A percentile compares a stretch with the other conserved stretches of the same genome.
phyloP scores from a whole-genome alignment of 495 filamentous ascomycete species.

The Penicillium diatomitis region DNA sequence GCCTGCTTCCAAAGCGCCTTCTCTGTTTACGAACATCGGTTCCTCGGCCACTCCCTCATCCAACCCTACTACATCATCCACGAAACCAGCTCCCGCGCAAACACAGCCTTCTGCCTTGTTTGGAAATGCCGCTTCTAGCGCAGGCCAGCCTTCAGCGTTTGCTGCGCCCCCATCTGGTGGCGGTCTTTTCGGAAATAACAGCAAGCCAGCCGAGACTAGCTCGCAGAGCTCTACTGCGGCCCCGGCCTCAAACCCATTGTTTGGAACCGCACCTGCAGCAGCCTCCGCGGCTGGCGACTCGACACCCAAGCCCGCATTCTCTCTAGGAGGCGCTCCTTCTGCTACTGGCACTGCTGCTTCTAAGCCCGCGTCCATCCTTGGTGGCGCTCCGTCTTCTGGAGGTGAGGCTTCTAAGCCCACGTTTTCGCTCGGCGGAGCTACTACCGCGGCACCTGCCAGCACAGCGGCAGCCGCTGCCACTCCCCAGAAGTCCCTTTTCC shows the following conservation, averaged over 20 bases:
- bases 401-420: slow-evolving; percentile 10
- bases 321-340: not conserved
- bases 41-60: slow-evolving; percentile 18
- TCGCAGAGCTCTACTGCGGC: slow-evolving; percentile 25
- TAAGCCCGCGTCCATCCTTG: not conserved
- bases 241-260: slow-evolving; percentile 9
- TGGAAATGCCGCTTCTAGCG: slow-evolving; percentile 12
- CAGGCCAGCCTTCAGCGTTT: slow-evolving; percentile 18
- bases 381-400: not conserved
- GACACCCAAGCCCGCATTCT: slow-evolving; percentile 11
- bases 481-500: slow-evolving; percentile 35
- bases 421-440: slow-evolving; percentile 19
- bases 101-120: slow-evolving; percentile 26
- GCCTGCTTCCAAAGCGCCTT: slow-evolving; percentile 32
- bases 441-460: slow-evolving; percentile 16
- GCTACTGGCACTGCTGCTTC: not conserved
- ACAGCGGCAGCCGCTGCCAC: slow-evolving; percentile 26
- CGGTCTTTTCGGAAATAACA: slow-evolving; percentile 31
- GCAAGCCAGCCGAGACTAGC: slow-evolving; percentile 32
- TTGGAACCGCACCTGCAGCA: slow-evolving; percentile 3
- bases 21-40: slow-evolving; percentile 25
- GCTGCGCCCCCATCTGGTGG: slow-evolving; percentile 19
- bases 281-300: slow-evolving; percentile 1
- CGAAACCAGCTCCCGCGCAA: slow-evolving; percentile 22
- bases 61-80: slow-evolving; percentile 14